Base-by-base conservation (phyloP, 2,329 filamentous ascomycete genomes). In the Sclerotinia minor region DNA sequence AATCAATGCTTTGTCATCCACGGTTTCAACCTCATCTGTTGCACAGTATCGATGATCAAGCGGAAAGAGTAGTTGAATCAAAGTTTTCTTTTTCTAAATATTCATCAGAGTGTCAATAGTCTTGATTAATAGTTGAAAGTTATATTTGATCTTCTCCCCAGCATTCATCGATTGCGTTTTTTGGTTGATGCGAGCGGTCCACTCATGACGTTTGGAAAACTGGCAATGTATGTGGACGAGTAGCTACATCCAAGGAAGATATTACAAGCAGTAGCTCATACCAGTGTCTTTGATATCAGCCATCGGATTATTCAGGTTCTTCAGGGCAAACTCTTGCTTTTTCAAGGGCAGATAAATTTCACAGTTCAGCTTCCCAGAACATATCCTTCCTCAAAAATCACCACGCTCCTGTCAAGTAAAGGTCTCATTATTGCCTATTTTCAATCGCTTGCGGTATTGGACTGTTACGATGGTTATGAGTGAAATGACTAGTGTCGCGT, bases 1-100 rank as follows among this genome's bases (percentile, higher is more conserved):
- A 6, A 29, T 5, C 29, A 29, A 26, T 63, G 59, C 45, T 50
- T 63, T 63, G 59, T 63, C 59, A 63, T 63, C 59, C 29, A 35
- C 5, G 19, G 24, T 35, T 50, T 24, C 15, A 61, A 50, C 59
- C 32, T 63, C 45, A 63, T 21, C 32, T 63, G 32, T 63, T 26
- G 38, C 32, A 63, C 29, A 50, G 17, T 7, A 9, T 50, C 45
- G 11, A 61, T 15, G 45, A 50, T 38, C 15, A 26, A 50, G 6
- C 32, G 15, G 32, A 38, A 24, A 19, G 17, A 26, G n/a, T 26
- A n/a, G n/a, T 49, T 32, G 26, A 26, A 26, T 26, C 17, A 19
- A 41, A 15, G 0, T 1, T 19, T 5, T 5, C 2, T 17, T 9
- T 2, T 15, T 21, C 3, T 1, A 50, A 41, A 7, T n/a, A 11